Evolutionary conservation across 352 stramenopile species (phyloP).

Genomic region (Saprolegnia diclina): DNA sequence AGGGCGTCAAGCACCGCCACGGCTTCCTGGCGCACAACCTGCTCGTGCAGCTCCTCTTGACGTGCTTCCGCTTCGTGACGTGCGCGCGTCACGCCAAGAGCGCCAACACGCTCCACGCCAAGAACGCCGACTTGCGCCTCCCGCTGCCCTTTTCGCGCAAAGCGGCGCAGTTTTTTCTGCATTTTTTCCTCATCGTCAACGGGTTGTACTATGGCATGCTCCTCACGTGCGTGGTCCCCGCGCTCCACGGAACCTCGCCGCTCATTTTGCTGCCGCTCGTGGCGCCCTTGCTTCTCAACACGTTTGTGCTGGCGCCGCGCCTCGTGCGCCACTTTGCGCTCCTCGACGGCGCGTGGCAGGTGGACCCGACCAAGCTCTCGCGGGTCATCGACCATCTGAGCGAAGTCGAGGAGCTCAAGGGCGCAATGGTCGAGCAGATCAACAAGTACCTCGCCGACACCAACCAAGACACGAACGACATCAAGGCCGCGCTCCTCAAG

Average conservation of each 20-base stretch:
- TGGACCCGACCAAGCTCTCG: constrained; percentile 17
- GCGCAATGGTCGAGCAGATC: constrained; percentile 21
- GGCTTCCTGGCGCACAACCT: background rate
- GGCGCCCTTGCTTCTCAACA: constrained; percentile 13
- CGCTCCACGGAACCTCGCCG: background rate
- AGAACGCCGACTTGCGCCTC: constrained; percentile 6
- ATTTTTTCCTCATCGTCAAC: constrained; percentile 25
- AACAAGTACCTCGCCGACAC: constrained; percentile 8
- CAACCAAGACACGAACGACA: background rate
- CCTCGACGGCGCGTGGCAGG: constrained; percentile 20
- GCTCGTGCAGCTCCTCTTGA: background rate
- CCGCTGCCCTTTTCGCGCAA: constrained; percentile 21
- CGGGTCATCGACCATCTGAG: constrained; percentile 24
- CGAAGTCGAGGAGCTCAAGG: constrained; percentile 26
- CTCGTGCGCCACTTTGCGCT: constrained; percentile 20
- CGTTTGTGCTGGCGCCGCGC: constrained; percentile 12
- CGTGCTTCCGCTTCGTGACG: background rate
- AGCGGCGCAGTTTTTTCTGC: constrained; percentile 5
- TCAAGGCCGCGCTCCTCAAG: constrained; percentile 2
- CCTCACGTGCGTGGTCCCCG: background rate
- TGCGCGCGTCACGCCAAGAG: background rate
- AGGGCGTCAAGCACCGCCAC: background rate
- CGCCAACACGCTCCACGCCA: constrained; percentile 1
- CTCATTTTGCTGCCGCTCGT: constrained; percentile 5
- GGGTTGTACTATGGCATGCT: constrained; percentile 19